Conservation (phyloP, 1,284 basidiomycete species). For the Ganoderma lucidum region DNA sequence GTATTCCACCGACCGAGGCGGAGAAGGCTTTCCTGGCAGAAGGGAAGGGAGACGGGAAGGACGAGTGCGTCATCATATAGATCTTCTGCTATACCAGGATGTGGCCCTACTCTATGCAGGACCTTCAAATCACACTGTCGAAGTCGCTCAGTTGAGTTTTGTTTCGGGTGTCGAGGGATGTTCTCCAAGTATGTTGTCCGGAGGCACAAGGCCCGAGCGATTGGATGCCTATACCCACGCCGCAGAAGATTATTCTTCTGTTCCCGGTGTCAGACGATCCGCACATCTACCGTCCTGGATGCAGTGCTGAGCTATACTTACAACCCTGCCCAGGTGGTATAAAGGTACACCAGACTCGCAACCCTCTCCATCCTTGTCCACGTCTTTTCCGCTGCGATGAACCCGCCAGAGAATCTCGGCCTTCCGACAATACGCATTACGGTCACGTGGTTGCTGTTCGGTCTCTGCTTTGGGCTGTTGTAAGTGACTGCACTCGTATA, state of each 20-base stretch:
- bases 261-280: neutral
- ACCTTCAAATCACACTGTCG: neutral
- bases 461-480: neutral
- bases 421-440: neutral
- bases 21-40: conserved; percentile 70
- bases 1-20: conserved; percentile 54
- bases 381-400: neutral
- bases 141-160: neutral
- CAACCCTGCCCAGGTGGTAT: neutral
- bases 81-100: conserved; percentile 2
- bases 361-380: neutral
- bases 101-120: neutral
- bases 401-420: neutral
- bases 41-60: conserved; percentile 44
- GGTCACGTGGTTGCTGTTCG: neutral
- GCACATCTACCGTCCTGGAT: neutral
- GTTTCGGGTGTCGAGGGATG: neutral
- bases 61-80: conserved; percentile 69
- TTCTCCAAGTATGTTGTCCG: neutral
- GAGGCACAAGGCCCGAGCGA: neutral
- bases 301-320: neutral
- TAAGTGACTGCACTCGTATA: neutral
- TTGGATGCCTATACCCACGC: neutral
- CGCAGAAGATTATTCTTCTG: neutral
- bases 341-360: neutral